These are phyloP conservation scores for Candida fluviatilis DNA, from an alignment of 805 yeast species.

Conservation along the genomic window DNA sequence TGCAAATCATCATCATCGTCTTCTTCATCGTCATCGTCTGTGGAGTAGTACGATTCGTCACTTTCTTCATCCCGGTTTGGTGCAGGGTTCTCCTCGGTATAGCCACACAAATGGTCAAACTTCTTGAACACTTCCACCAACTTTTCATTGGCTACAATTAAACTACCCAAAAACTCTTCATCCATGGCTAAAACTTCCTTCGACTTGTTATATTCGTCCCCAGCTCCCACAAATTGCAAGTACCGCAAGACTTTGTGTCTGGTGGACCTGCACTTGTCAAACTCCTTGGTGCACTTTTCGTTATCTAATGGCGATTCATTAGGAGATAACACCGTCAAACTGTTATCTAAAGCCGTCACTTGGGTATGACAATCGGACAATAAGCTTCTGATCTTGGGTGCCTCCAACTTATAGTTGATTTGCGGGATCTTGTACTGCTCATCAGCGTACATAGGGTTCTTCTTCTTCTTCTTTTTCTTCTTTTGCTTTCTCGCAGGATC, in stretches of 20 bases:
- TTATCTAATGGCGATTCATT: constrained; percentile 63
- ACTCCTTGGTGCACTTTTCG: constrained; percentile 54
- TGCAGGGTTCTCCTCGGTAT: constrained; percentile 35
- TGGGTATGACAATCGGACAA: constrained; percentile 75
- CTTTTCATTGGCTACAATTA: constrained; percentile 88
- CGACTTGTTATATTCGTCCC: constrained; percentile 26
- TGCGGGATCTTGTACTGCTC: constrained; percentile 58
- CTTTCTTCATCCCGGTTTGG: constrained; percentile 26
- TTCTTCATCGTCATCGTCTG: constrained; percentile 20
- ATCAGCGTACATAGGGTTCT: constrained; percentile 33
- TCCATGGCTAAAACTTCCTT: constrained; percentile 33
- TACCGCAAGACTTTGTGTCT: constrained; percentile 78
- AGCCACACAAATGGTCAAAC: constrained; percentile 56
- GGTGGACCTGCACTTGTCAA: constrained; percentile 68
- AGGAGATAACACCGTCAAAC: constrained; percentile 32
- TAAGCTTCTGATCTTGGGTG: constrained; percentile 62
- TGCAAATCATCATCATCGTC: constrained; percentile 15
- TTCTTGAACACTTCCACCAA: constrained; percentile 67
- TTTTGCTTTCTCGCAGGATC: constrained; percentile 2
- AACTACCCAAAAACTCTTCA: constrained; percentile 83
- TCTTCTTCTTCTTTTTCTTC: constrained; percentile 8
- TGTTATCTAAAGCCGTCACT: constrained; percentile 65
- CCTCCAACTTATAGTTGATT: constrained; percentile 64
- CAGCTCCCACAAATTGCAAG: constrained; percentile 71
- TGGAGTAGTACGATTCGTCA: constrained; percentile 36